Conservation (phyloP, 176 grass and related monocot genomes). For the Zea mays region Zm-B73-REFERENCE-NAM-5.0 NC_050103.1:142170001-142170500, state of each 20-base stretch:
- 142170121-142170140: constrained; percentile 82
- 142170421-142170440: background rate
- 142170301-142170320: background rate
- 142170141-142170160: constrained; percentile 75
- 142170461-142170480: background rate
- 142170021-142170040: constrained; percentile 83
- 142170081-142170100: constrained; percentile 78
- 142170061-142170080: constrained; percentile 85
- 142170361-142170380: too few relatives aligned
- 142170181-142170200: constrained; percentile 83
- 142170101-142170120: constrained; percentile 87
- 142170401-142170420: background rate
- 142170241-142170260: constrained; percentile 98
- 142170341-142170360: background rate
- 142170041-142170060: constrained; percentile 92
- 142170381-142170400: background rate
- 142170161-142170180: constrained; percentile 92
- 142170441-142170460: too few relatives aligned
- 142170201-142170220: constrained; percentile 82
- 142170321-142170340: background rate
- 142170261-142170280: constrained; percentile 42
- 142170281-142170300: background rate
- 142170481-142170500: background rate
- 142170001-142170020: constrained; percentile 81
- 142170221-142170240: constrained; percentile 98